Evolutionary conservation across 345 rosid species (phyloP).

Genomic region (Melaleuca alternifolia): DNA sequence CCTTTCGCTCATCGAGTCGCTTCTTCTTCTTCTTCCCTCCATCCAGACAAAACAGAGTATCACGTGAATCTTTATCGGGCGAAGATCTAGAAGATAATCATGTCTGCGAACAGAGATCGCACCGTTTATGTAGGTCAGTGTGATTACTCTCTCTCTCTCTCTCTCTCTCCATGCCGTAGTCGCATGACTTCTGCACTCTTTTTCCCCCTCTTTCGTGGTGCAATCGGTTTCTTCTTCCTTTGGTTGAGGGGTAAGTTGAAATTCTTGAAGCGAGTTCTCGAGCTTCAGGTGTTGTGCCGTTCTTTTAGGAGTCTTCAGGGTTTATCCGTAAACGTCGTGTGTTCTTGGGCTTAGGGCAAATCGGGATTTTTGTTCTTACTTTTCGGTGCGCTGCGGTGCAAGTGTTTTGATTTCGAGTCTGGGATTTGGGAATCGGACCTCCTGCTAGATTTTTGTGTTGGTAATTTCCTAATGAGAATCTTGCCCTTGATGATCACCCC

Average conservation of each 20-base stretch:
- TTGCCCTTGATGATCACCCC: background rate
- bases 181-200: background rate
- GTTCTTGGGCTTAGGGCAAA: background rate
- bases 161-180: background rate
- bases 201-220: background rate
- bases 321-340: background rate
- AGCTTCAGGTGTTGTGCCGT: background rate
- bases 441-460: background rate
- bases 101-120: constrained; percentile 45
- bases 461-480: background rate
- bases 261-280: background rate
- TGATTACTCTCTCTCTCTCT: background rate
- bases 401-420: background rate
- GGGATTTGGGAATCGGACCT: background rate
- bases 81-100: background rate
- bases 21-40: background rate
- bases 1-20: background rate
- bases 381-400: background rate
- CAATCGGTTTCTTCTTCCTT: background rate
- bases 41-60: background rate
- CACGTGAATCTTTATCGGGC: background rate
- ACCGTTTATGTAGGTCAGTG: constrained; percentile 45
- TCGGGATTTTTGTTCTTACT: background rate
- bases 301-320: background rate
- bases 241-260: background rate